Conservation (phyloP, 768 basidiomycete genomes). For the Boletus subcaerulescens region DNA sequence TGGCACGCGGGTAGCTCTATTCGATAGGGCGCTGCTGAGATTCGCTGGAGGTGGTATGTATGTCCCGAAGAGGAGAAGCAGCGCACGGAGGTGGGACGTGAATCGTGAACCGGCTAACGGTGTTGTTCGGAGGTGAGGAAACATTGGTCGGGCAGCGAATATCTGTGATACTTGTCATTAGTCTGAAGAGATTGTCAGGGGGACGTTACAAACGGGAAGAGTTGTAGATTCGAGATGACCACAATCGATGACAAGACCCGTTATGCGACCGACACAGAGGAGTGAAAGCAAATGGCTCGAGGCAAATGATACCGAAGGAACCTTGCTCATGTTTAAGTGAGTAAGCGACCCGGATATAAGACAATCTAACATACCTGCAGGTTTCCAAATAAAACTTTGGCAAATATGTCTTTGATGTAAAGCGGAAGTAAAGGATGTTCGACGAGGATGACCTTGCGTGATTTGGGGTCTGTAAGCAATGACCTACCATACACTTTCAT, state of each 20-base stretch:
- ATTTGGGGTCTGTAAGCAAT: constrained; percentile 90
- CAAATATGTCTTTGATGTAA: constrained; percentile 85
- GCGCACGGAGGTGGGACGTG: constrained; percentile 72
- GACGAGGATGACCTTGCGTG: constrained; percentile 89
- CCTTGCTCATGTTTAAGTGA: constrained; percentile 42
- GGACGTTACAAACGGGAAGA: constrained; percentile 63
- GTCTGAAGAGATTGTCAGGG: neutral
- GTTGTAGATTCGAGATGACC: constrained; percentile 89
- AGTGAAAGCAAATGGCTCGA: constrained; percentile 84
- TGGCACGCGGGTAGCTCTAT: constrained; percentile 66
- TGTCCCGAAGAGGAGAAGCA: constrained; percentile 79
- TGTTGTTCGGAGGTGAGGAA: constrained; percentile 76
- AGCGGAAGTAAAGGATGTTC: constrained; percentile 88
- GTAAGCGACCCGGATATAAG: neutral
- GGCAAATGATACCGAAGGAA: constrained; percentile 92
- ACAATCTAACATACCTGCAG: constrained; percentile 54
- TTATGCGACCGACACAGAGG: constrained; percentile 82
- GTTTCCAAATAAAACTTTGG: constrained; percentile 85
- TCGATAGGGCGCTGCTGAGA: constrained; percentile 60
- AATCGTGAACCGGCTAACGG: constrained; percentile 85
- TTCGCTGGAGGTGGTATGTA: constrained; percentile 82
- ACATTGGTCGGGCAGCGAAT: constrained; percentile 85
- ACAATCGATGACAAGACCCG: constrained; percentile 90
- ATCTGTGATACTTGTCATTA: constrained; percentile 53
- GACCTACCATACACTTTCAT: constrained; percentile 51